These are phyloP conservation scores for Lizanozyma gosingica DNA, from an alignment of 1,139 yeast genomes.

Conservation along the genomic window DNA sequence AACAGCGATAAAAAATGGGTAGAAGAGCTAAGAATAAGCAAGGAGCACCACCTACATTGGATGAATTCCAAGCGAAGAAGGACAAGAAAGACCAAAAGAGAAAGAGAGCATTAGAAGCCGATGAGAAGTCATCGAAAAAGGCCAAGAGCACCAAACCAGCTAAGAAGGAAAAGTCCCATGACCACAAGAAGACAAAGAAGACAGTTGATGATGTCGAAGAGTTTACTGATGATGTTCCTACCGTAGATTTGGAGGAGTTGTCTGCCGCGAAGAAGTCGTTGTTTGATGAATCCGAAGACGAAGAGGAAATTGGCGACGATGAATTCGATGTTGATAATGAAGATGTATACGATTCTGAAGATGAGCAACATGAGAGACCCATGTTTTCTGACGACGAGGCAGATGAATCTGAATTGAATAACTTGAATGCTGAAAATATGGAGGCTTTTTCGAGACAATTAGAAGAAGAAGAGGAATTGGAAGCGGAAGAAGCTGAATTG, in stretches of 20 bases:
- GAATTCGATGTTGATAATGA: constrained; percentile 48
- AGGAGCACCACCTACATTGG: constrained; percentile 80
- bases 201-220: constrained; percentile 25
- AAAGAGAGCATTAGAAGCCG: constrained; percentile 13
- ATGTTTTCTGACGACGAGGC: constrained; percentile 79
- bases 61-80: constrained; percentile 63
- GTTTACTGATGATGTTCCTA: constrained; percentile 44
- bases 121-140: constrained; percentile 14
- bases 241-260: constrained; percentile 57
- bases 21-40: constrained; percentile 89
- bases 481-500: constrained; percentile 71
- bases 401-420: constrained; percentile 70
- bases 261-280: constrained; percentile 62
- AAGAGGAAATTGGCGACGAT: constrained; percentile 35
- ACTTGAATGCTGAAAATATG: constrained; percentile 80
- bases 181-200: constrained; percentile 10
- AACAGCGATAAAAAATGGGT: constrained; percentile 55
- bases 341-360: constrained; percentile 44
- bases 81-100: constrained; percentile 36
- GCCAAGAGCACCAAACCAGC: constrained; percentile 5
- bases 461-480: constrained; percentile 64
- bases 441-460: constrained; percentile 64
- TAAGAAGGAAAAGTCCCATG: constrained; percentile 5
- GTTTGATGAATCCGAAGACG: constrained; percentile 66
- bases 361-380: constrained; percentile 52